phyloP scores from a whole-genome alignment of 805 yeast genomes.

The Starmerella vitae region DNA sequence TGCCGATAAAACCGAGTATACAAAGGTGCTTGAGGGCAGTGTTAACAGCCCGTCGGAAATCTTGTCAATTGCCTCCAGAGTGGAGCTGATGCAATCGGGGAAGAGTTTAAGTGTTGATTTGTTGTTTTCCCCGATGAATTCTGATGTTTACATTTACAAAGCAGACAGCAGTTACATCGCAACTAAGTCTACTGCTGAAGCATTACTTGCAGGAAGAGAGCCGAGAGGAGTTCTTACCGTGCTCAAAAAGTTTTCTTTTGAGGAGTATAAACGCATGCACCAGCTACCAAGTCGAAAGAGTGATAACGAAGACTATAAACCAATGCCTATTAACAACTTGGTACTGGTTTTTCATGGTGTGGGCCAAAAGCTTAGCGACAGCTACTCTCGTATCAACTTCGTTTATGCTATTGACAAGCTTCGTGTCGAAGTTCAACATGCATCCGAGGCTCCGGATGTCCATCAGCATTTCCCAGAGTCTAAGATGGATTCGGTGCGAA shows the following conservation, averaged over 20 bases:
- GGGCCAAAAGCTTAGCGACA: slow-evolving; percentile 76
- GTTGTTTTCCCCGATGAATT: slow-evolving; percentile 24
- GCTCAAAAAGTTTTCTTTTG: slow-evolving; percentile 24
- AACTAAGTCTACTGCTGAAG: slow-evolving; percentile 8
- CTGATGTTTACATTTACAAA: slow-evolving; percentile 16
- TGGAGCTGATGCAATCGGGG: slow-evolving; percentile 16
- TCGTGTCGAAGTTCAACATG: slow-evolving; percentile 26
- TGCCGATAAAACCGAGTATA: slow-evolving; percentile 15
- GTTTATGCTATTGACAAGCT: slow-evolving; percentile 47
- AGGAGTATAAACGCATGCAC: slow-evolving; percentile 22
- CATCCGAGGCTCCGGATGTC: slow-evolving; percentile 18
- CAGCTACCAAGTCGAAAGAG: slow-evolving; percentile 23
- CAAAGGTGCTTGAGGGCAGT: slow-evolving; percentile 17
- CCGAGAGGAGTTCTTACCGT: slow-evolving; percentile 11
- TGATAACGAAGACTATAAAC: slow-evolving; percentile 21
- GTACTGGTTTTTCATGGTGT: slow-evolving; percentile 86
- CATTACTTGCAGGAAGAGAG: slow-evolving; percentile 9
- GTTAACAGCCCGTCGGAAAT: slow-evolving; percentile 22
- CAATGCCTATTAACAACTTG: slow-evolving; percentile 41
- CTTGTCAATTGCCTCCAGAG: slow-evolving; percentile 17
- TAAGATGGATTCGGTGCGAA: slow-evolving; percentile 9
- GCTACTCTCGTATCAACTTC: slow-evolving; percentile 71
- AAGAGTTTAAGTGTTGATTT: slow-evolving; percentile 16
- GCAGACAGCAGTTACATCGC: slow-evolving; percentile 9
- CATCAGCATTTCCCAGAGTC: slow-evolving; percentile 14